Conservation (phyloP, 116 monocot genomes). For the Posidonia oceanica region DNA sequence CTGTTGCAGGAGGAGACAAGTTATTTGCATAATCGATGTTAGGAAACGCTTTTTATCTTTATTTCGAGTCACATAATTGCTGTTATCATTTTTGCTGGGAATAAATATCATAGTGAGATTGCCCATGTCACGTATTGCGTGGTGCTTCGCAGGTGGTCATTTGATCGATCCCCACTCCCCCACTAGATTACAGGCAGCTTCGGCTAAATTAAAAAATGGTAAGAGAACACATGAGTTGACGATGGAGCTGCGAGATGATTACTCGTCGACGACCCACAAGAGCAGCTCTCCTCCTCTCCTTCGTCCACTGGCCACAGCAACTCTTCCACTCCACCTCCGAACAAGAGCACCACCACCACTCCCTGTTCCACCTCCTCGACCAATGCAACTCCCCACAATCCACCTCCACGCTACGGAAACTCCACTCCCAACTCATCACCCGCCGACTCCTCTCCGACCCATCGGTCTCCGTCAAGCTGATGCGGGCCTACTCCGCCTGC, state of each 20-base stretch:
- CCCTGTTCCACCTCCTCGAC: slow-evolving; percentile 14
- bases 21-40: no score
- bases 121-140: no score
- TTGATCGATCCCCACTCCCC: no score
- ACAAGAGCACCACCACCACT: not conserved
- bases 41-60: no score
- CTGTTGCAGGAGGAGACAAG: no score
- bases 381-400: slow-evolving; percentile 13
- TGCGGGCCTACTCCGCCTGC: slow-evolving; percentile 41
- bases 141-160: no score
- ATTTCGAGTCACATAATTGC: no score
- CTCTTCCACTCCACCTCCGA: not conserved
- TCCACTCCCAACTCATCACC: slow-evolving; percentile 21
- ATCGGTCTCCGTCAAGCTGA: slow-evolving; percentile 38
- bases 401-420: slow-evolving; percentile 14
- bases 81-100: no score
- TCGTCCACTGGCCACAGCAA: not conserved
- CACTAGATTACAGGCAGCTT: no score
- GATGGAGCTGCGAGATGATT: slow-evolving; percentile 7
- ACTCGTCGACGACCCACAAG: not conserved
- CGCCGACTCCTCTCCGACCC: slow-evolving; percentile 31
- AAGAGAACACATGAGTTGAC: not conserved
- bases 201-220: no score
- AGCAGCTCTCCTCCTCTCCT: not conserved
- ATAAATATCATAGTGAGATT: no score